Base-by-base conservation (phyloP, 768 basidiomycete genomes). In the Paxillus rubicundulus region DNA sequence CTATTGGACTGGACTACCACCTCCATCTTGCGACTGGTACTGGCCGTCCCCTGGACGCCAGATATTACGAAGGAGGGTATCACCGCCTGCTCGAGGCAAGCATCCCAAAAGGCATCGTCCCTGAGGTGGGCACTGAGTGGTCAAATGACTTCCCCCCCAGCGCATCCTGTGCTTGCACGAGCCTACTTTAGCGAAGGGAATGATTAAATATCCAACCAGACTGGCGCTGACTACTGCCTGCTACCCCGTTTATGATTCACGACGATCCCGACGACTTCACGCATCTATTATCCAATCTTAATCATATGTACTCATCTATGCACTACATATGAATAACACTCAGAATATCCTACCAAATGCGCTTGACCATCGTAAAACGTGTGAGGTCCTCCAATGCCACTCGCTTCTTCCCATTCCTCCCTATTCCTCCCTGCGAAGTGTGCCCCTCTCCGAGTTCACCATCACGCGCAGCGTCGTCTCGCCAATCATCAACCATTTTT, bases 321-420 rank as follows among this genome's bases (percentile, higher is more conserved):
- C 45, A 49, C 38, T 37, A 49, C 28, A 2, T 40, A 41, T 44
- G 47, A 18, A 18, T 28, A 4, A 16, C 18, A 41, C n/a, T 27
- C 5, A 3, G 10, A 7, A 9, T 38, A 38, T 44, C 43, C 56
- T 34, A 86, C 82, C 82, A 95, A 41, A 96, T 95, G 47, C 91
- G 78, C 65, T 96, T 96, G 42, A 96, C 88, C 94, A 98, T 98
- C 17, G 93, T 96, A 75, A 89, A 98, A 50, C 94, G 72, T 32
- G 92, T 96, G 45, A 98, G 78, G 63, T 96, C 92, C 66, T 97
- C 93, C 45, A 98, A 70, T 53, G 82, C 82, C 51, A 90, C 78
- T 42, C 84, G 75, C 51, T 80, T 85, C 50, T 60, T 72, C 16
- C 53, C 66, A 66, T 68, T 57, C 27, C 28, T 58, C 4, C 47